phyloP scores from a whole-genome alignment of 2,329 filamentous ascomycete genomes.

The Plectosphaerella sp. region DNA sequence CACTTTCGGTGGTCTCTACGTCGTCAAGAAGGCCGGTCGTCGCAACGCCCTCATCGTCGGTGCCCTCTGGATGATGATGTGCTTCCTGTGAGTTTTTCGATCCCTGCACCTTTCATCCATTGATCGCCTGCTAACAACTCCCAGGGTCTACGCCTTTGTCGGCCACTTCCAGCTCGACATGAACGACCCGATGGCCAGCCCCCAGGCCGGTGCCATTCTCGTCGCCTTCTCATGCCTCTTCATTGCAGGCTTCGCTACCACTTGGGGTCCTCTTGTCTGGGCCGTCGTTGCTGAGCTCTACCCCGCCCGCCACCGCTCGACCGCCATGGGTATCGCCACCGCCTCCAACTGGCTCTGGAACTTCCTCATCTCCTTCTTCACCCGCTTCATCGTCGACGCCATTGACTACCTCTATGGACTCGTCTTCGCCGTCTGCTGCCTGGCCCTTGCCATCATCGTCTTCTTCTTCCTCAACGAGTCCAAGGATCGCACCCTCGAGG shows the following conservation, averaged over 20 bases:
- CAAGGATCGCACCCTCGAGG: conserved; percentile 67
- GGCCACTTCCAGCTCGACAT: conserved; percentile 40
- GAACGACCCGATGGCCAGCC: conserved; percentile 35
- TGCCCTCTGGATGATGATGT: conserved; percentile 55
- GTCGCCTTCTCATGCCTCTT: conserved; percentile 67
- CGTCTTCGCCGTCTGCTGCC: conserved; percentile 66
- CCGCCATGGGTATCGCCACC: conserved; percentile 52
- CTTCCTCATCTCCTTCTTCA: conserved; percentile 59
- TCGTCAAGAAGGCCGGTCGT: conserved; percentile 62
- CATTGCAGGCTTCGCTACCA: conserved; percentile 63
- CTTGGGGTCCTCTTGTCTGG: conserved; percentile 69
- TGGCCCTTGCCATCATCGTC: conserved; percentile 58
- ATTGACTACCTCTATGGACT: conserved; percentile 70
- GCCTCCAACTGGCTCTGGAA: conserved; percentile 63
- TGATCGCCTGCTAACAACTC: not conserved
- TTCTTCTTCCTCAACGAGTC: conserved; percentile 75
- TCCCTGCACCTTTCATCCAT: not conserved
- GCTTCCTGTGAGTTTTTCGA: conserved; percentile 33
- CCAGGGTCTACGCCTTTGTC: conserved; percentile 42
- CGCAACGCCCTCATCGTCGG: conserved; percentile 59
- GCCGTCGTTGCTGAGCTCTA: conserved; percentile 61
- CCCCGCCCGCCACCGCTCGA: conserved; percentile 50
- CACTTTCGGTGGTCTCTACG: conserved; percentile 60
- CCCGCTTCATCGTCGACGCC: conserved; percentile 66
- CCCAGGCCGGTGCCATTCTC: conserved; percentile 51